A percentile compares a stretch with the other conserved stretches of the same genome.
Evolutionary conservation across 129 eudicot species (phyloP).

Genomic region (Arctium minus): DNA sequence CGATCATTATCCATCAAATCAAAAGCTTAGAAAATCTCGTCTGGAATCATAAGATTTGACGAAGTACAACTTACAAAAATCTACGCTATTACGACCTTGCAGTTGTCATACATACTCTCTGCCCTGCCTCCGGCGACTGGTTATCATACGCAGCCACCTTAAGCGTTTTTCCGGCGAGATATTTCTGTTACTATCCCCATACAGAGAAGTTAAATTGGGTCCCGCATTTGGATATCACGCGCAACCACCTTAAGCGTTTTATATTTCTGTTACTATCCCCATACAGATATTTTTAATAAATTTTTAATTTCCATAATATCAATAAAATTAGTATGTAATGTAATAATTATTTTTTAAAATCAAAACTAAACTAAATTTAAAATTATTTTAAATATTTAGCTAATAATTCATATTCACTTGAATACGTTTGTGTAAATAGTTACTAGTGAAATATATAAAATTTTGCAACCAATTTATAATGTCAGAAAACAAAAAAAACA

Average conservation of each 20-base stretch:
- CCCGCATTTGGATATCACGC: background rate
- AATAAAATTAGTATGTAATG: background rate
- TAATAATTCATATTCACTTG: background rate
- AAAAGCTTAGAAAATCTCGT: background rate
- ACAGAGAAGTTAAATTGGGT: background rate
- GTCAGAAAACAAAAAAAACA: too few relatives aligned
- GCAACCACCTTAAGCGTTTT: too few relatives aligned
- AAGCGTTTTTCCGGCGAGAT: background rate
- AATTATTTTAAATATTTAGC: too few relatives aligned
- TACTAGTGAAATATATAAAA: too few relatives aligned
- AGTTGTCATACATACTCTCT: background rate
- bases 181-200: background rate
- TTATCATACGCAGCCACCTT: conserved; percentile 15
- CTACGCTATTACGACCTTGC: background rate
- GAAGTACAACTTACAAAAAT: background rate
- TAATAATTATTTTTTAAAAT: too few relatives aligned
- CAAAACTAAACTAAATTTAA: too few relatives aligned
- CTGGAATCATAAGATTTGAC: background rate
- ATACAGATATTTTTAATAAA: too few relatives aligned
- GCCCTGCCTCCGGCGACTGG: conserved; percentile 8
- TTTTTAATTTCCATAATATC: background rate
- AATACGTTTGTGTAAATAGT: too few relatives aligned
- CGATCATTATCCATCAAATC: background rate
- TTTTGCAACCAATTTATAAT: too few relatives aligned
- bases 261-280: too few relatives aligned